phyloP scores from a whole-genome alignment of 345 rosid species.

The Syzygium aromaticum region DNA sequence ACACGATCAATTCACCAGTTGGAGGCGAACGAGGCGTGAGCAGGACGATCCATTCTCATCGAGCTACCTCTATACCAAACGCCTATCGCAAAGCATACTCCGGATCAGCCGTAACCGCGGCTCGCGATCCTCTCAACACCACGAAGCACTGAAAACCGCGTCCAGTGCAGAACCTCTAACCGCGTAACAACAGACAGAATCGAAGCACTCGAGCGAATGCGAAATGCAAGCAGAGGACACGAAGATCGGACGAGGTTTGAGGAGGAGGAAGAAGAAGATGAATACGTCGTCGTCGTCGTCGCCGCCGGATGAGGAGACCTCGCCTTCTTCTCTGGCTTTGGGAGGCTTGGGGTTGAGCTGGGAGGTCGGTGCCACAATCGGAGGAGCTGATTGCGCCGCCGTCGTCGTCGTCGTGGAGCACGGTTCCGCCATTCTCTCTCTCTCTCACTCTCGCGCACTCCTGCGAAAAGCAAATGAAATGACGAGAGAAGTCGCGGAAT shows the following conservation, averaged over 20 bases:
- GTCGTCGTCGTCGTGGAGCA: background rate
- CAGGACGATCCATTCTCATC: background rate
- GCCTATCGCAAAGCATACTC: background rate
- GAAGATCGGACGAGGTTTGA: background rate
- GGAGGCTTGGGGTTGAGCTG: constrained; percentile 11
- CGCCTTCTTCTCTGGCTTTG: constrained; percentile 69
- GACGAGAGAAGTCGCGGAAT: background rate
- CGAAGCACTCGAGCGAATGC: background rate
- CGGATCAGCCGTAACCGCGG: background rate
- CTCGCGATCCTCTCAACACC: background rate
- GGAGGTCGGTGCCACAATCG: background rate
- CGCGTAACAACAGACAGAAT: background rate
- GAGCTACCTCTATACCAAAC: background rate
- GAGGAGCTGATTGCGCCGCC: background rate
- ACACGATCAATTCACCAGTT: background rate
- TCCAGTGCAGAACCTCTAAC: background rate
- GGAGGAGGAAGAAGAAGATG: background rate
- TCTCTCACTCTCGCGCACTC: background rate
- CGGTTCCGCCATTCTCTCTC: background rate
- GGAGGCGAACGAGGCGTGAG: background rate
- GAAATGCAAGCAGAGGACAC: background rate
- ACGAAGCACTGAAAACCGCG: background rate
- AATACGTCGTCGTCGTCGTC: constrained; percentile 41
- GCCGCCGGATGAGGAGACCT: constrained; percentile 62
- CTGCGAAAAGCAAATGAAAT: background rate